Conservation (phyloP, 2,329 filamentous ascomycete species). For the Aspergillus japonicus region DNA sequence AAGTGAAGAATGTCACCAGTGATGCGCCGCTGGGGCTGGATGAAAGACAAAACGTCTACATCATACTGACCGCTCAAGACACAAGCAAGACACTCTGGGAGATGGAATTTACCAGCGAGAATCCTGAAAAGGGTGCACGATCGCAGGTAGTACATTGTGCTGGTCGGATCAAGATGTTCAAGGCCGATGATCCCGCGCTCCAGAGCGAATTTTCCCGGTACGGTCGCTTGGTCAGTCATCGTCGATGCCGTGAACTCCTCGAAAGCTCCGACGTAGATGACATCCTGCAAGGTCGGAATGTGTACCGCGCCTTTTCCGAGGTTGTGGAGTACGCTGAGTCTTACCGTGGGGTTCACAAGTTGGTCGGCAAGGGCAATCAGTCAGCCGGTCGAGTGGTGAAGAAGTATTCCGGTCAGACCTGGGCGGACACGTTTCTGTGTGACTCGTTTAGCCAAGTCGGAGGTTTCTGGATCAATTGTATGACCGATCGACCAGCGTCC, state of each 20-base stretch:
- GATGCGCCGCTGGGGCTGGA: constrained; percentile 19
- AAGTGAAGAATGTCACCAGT: constrained; percentile 15
- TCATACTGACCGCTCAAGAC: constrained; percentile 7
- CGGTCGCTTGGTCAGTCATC: constrained; percentile 15
- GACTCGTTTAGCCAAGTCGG: constrained; percentile 38
- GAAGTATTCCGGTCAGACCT: constrained; percentile 19
- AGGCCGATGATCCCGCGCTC: background rate
- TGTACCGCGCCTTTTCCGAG: constrained; percentile 20
- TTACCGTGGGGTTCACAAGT: constrained; percentile 18
- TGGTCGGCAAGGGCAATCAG: constrained; percentile 22
- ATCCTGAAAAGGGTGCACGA: background rate
- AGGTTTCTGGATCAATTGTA: constrained; percentile 41
- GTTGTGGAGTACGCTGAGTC: constrained; percentile 19
- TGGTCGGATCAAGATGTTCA: constrained; percentile 11
- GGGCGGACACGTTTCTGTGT: constrained; percentile 26
- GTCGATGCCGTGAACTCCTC: constrained; percentile 18
- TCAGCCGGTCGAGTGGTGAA: constrained; percentile 26
- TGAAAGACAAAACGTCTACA: constrained; percentile 10
- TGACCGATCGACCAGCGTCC: constrained; percentile 24
- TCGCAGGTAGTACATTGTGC: constrained; percentile 16
- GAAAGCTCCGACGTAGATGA: constrained; percentile 21
- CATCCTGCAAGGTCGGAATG: constrained; percentile 22
- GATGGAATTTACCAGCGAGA: constrained; percentile 12
- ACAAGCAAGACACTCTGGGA: constrained; percentile 11
- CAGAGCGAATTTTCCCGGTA: constrained; percentile 17